phyloP scores from a whole-genome alignment of 208 protist genomes.

The Wallacemonas sp. region DNA sequence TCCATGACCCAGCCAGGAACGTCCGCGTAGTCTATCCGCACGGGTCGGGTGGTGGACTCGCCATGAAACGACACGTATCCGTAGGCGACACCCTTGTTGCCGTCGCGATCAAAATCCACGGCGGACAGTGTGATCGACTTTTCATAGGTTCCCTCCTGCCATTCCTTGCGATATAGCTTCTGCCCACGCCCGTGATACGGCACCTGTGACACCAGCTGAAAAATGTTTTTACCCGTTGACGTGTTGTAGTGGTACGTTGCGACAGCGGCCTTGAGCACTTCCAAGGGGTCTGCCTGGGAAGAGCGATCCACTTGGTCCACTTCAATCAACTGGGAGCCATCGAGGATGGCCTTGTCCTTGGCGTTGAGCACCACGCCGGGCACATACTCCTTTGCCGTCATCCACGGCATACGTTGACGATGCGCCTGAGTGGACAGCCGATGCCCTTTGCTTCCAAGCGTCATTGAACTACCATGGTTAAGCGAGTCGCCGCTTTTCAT shows the following conservation, averaged over 20 bases:
- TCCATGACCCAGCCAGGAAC: conserved; percentile 79
- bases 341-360: conserved; percentile 78
- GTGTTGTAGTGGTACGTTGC: conserved; percentile 79
- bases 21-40: conserved; percentile 72
- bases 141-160: conserved; percentile 87
- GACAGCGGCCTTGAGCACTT: conserved; percentile 77
- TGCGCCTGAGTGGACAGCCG: conserved; percentile 60
- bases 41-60: conserved; percentile 72
- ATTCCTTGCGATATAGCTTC: conserved; percentile 82
- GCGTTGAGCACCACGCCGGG: conserved; percentile 79
- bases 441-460: conserved; percentile 75
- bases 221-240: conserved; percentile 83
- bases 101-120: conserved; percentile 77
- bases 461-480: conserved; percentile 87
- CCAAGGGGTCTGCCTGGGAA: conserved; percentile 80
- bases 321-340: conserved; percentile 78
- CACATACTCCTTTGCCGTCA: conserved; percentile 76
- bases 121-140: conserved; percentile 84
- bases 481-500: conserved; percentile 54
- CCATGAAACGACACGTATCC: conserved; percentile 91
- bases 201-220: conserved; percentile 77
- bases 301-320: conserved; percentile 74
- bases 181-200: conserved; percentile 71
- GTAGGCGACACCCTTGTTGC: conserved; percentile 74
- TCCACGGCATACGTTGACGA: conserved; percentile 89